Conservation (phyloP, 2,329 filamentous ascomycete genomes). For the Aspergillus versicolor region DNA sequence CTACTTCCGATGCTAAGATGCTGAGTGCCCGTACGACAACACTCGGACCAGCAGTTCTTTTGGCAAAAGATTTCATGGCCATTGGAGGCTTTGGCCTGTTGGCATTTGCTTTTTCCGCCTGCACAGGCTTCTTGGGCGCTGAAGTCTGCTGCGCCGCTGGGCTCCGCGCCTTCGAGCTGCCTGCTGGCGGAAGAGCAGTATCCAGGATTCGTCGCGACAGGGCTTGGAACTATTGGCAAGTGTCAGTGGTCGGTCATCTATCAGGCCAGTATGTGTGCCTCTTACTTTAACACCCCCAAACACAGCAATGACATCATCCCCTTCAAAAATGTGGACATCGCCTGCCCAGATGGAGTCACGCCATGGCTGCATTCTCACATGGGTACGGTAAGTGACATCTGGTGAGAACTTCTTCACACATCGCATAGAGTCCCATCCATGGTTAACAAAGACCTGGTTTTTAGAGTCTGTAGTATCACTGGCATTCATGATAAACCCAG, state of each 20-base stretch:
- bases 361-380: constrained; percentile 60
- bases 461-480: constrained; percentile 60
- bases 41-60: constrained; percentile 31
- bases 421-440: constrained; percentile 62
- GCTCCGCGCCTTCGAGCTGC: constrained; percentile 21
- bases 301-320: constrained; percentile 58
- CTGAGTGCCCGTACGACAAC: constrained; percentile 36
- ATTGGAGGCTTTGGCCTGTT: constrained; percentile 23
- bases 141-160: constrained; percentile 23
- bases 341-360: constrained; percentile 56
- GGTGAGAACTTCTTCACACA: constrained; percentile 53
- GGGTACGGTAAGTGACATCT: constrained; percentile 57
- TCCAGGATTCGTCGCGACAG: constrained; percentile 42
- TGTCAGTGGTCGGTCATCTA: constrained; percentile 10
- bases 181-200: constrained; percentile 40
- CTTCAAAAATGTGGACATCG: constrained; percentile 61
- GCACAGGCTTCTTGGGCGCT: constrained; percentile 29
- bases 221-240: constrained; percentile 38
- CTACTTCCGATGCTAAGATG: constrained; percentile 49
- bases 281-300: constrained; percentile 46
- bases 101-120: constrained; percentile 23
- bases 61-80: constrained; percentile 21
- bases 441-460: constrained; percentile 61
- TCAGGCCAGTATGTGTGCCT: background rate
- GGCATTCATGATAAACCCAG: constrained; percentile 61